Evolutionary conservation across 176 grass and related monocot genomes (phyloP).

Genomic region (Aegilops tauschii): DNA sequence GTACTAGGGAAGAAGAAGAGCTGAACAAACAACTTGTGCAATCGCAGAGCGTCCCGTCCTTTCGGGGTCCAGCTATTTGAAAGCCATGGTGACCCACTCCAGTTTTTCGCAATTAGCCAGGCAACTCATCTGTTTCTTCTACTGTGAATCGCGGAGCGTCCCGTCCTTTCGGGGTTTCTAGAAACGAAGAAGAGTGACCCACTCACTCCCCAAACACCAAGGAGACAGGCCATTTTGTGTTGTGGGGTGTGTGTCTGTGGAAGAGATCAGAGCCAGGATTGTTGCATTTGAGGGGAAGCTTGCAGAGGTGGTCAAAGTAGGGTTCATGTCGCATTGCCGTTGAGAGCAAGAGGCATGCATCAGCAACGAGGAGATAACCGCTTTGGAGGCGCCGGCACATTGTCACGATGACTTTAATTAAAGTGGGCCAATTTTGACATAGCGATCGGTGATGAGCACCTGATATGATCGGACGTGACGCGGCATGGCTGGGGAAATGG

Average conservation of each 20-base stretch:
- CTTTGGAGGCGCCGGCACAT: constrained; percentile 58
- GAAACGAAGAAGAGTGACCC: not conserved
- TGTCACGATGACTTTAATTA: constrained; percentile 49
- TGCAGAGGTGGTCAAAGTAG: constrained; percentile 40
- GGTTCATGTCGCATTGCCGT: not conserved
- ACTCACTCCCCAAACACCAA: not conserved
- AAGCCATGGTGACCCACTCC: not conserved
- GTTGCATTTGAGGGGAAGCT: constrained; percentile 18
- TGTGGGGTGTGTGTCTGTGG: not conserved
- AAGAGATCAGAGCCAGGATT: not conserved
- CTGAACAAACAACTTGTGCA: not conserved
- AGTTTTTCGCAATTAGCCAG: not conserved
- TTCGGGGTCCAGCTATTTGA: too few species aligned
- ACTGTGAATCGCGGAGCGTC: not conserved
- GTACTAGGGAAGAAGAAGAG: not conserved
- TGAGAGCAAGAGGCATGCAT: constrained; percentile 36
- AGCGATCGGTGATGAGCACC: not conserved
- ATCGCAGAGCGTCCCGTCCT: too few species aligned
- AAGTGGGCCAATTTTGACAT: constrained; percentile 31
- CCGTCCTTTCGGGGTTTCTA: not conserved
- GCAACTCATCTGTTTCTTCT: not conserved
- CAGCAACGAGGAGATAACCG: not conserved
- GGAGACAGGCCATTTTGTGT: constrained; percentile 29
- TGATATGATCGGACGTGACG: constrained; percentile 42
- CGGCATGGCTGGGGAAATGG: constrained; percentile 23